phyloP scores from a whole-genome alignment of 2,329 filamentous ascomycete species.

The Pyricularia sp. region DNA sequence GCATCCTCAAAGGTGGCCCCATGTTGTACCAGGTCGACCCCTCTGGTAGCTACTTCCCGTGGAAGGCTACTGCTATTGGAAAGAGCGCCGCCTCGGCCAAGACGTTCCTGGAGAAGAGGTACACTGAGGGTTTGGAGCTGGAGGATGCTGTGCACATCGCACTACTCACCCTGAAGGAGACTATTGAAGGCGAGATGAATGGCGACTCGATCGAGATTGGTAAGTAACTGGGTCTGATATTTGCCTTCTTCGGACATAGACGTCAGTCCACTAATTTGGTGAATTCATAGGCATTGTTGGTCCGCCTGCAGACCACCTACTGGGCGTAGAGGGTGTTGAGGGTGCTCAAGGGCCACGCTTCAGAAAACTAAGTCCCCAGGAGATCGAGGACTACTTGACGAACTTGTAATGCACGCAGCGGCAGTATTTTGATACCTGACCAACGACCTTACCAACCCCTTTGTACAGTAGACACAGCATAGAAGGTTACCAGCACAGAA shows the following conservation, averaged over 20 bases:
- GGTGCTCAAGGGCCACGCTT: slow-evolving; percentile 79
- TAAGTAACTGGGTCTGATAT: slow-evolving; percentile 29
- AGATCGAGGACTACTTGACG: slow-evolving; percentile 99
- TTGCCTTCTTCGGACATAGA: background rate
- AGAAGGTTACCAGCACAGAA: slow-evolving; percentile 3
- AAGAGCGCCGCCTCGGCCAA: slow-evolving; percentile 98
- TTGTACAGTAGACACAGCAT: slow-evolving; percentile 6
- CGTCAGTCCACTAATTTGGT: background rate
- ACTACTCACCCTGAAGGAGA: slow-evolving; percentile 94
- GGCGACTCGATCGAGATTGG: slow-evolving; percentile 97
- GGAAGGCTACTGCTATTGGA: slow-evolving; percentile 98
- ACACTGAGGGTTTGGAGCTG: slow-evolving; percentile 91
- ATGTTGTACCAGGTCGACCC: slow-evolving; percentile 99
- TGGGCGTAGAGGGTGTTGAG: slow-evolving; percentile 85
- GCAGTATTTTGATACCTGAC: slow-evolving; percentile 2
- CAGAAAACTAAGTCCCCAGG: slow-evolving; percentile 90
- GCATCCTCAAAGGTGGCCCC: slow-evolving; percentile 89
- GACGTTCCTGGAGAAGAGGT: slow-evolving; percentile 98
- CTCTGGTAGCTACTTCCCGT: slow-evolving; percentile 97
- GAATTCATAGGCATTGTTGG: slow-evolving; percentile 73
- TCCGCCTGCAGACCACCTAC: slow-evolving; percentile 82
- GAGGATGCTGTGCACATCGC: slow-evolving; percentile 99
- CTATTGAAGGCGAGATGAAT: slow-evolving; percentile 98
- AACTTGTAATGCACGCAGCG: slow-evolving; percentile 61
- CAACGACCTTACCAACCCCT: slow-evolving; percentile 2